A percentile compares a stretch with the other conserved stretches of the same genome.
phyloP scores from a whole-genome alignment of 345 rosid genomes.

The Eucalyptus albens region DNA sequence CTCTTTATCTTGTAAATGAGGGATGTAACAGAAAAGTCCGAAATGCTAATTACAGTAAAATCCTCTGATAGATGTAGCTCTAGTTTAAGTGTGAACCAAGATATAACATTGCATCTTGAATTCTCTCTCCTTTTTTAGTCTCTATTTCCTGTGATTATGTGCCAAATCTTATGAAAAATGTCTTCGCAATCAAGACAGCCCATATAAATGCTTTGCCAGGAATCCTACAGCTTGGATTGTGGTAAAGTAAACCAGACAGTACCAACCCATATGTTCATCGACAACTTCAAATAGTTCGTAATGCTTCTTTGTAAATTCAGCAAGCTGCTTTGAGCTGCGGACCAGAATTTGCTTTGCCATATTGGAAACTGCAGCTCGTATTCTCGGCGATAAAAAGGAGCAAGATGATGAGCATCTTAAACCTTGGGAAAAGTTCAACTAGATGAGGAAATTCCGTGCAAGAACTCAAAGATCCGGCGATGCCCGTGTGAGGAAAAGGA shows the following conservation, averaged over 20 bases:
- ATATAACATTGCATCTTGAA: background rate
- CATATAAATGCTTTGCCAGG: too few relatives aligned
- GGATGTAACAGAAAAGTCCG: fast-evolving
- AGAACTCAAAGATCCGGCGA: background rate
- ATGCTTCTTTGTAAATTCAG: background rate
- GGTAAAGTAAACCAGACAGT: too few relatives aligned
- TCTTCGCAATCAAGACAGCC: too few relatives aligned
- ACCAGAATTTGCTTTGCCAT: background rate
- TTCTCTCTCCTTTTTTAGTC: too few relatives aligned
- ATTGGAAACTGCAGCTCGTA: background rate
- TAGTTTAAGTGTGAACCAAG: background rate
- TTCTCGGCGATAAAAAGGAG: background rate
- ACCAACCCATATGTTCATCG: background rate
- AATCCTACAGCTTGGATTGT: too few relatives aligned
- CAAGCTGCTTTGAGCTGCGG: background rate
- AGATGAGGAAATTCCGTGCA: background rate
- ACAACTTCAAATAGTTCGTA: background rate
- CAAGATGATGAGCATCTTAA: background rate
- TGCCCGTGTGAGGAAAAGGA: background rate
- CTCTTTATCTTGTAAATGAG: too few relatives aligned
- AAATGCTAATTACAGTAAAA: fast-evolving
- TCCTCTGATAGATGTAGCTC: fast-evolving
- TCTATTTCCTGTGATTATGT: background rate
- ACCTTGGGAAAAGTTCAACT: background rate
- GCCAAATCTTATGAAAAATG: fast-evolving